Percentiles rank a stretch among this genome's conserved stretches.
Conservation (phyloP, 306 rosid genomes). For the Senna tora region DNA sequence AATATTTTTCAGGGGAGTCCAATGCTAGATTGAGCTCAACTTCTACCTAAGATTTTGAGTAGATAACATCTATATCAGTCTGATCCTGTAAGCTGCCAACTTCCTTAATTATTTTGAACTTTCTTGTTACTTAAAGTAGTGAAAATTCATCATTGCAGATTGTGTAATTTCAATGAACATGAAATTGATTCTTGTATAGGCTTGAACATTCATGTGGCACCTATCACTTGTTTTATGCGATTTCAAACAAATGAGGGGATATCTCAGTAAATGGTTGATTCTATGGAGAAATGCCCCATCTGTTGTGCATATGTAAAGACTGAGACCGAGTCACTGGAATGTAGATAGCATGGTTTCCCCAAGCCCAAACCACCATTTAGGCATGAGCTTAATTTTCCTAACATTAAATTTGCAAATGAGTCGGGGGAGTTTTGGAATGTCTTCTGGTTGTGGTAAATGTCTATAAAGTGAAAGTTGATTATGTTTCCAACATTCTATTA, state of each 20-base stretch:
- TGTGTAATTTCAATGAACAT: constrained; percentile 21
- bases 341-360: constrained; percentile 11
- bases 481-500: neutral
- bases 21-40: constrained; percentile 47
- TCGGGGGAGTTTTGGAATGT: constrained; percentile 16
- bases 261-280: constrained; percentile 9
- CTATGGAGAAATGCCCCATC: neutral
- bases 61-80: constrained; percentile 25
- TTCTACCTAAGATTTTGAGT: constrained; percentile 41
- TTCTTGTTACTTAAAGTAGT: constrained; percentile 16
- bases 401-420: constrained; percentile 22
- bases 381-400: constrained; percentile 16
- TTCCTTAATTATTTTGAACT: constrained; percentile 27
- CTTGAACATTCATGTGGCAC: constrained; percentile 29
- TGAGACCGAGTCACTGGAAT: neutral
- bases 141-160: constrained; percentile 20
- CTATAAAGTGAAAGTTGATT: neutral
- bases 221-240: constrained; percentile 27
- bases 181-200: constrained; percentile 18
- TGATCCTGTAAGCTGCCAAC: constrained; percentile 49
- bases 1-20: constrained; percentile 35
- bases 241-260: constrained; percentile 32
- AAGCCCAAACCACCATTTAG: neutral
- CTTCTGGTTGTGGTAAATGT: constrained; percentile 15
- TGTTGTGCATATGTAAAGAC: neutral